phyloP scores from a whole-genome alignment of 106 monocot genomes.

The Dendrobium huoshanense region DNA sequence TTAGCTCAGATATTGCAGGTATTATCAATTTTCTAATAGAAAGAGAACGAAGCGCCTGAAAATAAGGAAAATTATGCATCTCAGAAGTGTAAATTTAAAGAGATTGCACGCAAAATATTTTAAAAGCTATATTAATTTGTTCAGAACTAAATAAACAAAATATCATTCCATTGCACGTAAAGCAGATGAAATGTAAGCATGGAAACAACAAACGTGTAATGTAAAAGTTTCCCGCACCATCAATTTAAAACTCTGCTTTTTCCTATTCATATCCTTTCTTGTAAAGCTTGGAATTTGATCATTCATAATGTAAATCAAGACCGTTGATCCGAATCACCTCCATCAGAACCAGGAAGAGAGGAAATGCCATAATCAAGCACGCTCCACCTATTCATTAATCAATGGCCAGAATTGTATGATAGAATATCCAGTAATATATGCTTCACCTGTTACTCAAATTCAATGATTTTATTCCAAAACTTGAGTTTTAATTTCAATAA shows the following conservation, averaged over 20 bases:
- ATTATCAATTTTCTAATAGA: conserved; percentile 71
- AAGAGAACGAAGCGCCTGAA: conserved; percentile 73
- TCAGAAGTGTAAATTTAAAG: not conserved
- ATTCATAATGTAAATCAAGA: not conserved
- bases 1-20: conserved; percentile 83
- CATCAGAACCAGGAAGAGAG: not conserved
- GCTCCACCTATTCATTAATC: not conserved
- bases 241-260: not conserved
- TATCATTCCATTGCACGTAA: not conserved
- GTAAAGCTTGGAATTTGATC: not conserved
- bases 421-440: not conserved
- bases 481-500: not conserved
- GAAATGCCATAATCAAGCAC: not conserved
- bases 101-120: not conserved
- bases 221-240: not conserved
- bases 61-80: conserved; percentile 4
- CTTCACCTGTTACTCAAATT: not conserved
- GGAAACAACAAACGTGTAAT: not conserved
- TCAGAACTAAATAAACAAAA: not conserved
- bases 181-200: not conserved
- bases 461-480: not conserved
- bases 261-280: not conserved
- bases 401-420: not conserved
- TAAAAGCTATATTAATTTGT: not conserved
- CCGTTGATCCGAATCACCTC: not conserved